These are phyloP conservation scores for Neurospora cerealis DNA, from an alignment of 495 filamentous ascomycete species.

Conservation along the genomic window DNA sequence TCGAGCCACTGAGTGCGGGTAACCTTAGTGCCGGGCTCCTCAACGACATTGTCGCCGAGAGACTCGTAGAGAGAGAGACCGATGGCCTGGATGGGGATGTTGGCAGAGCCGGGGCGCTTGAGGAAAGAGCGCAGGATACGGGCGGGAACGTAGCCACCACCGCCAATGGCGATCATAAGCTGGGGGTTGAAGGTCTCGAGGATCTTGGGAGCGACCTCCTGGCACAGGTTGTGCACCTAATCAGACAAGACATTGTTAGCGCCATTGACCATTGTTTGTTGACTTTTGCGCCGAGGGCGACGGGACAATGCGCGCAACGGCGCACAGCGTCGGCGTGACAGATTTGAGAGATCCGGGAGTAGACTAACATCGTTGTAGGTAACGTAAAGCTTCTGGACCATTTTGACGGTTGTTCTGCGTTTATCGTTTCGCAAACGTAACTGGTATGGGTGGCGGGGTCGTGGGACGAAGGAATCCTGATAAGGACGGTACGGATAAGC, in stretches of 20 bases:
- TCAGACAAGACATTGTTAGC: not conserved
- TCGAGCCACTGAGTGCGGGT: constrained; percentile 98
- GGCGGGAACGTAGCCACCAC: constrained; percentile 93
- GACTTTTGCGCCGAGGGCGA: not conserved
- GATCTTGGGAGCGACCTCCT: constrained; percentile 68
- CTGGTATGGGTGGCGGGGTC: not conserved
- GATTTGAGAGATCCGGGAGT: not conserved
- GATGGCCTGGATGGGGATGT: constrained; percentile 99
- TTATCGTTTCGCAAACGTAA: not conserved
- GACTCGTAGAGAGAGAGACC: constrained; percentile 94
- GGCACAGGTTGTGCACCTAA: constrained; percentile 95
- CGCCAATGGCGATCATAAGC: constrained; percentile 97
- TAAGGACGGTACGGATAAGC: not conserved
- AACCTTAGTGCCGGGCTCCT: constrained; percentile 81
- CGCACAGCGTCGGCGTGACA: not conserved
- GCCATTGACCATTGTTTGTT: not conserved
- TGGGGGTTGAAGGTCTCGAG: constrained; percentile 79
- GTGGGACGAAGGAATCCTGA: not conserved
- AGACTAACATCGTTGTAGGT: constrained; percentile 83
- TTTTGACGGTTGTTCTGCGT: constrained; percentile 28
- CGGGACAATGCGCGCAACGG: not conserved
- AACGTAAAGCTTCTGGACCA: constrained; percentile 87
- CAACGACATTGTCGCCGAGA: constrained; percentile 50
- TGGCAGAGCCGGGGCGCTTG: constrained; percentile 74
- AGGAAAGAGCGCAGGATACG: constrained; percentile 97